Evolutionary conservation across 2,329 filamentous ascomycete species (phyloP).

Genomic region (Colletotrichum paranaense): DNA sequence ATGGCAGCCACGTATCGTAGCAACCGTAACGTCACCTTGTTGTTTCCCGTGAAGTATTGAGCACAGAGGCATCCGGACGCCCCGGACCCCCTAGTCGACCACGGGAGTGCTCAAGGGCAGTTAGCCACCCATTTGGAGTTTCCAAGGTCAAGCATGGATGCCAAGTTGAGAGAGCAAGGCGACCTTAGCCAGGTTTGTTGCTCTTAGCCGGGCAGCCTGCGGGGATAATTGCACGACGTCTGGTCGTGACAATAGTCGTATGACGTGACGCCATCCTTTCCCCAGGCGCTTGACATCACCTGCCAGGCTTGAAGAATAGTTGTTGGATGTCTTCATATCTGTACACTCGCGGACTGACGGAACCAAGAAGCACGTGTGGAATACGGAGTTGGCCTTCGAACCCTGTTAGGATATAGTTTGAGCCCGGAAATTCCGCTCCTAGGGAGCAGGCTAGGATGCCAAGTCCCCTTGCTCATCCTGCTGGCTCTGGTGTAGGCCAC

Average conservation of each 20-base stretch:
- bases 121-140: not conserved
- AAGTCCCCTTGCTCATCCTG: not conserved
- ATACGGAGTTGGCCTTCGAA: not conserved
- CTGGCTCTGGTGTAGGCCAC: not conserved
- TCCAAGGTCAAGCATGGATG: not conserved
- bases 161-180: not conserved
- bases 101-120: not conserved
- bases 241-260: conserved; percentile 1
- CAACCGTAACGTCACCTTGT: not conserved
- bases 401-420: not conserved
- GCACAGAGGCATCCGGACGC: not conserved
- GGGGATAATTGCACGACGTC: not conserved
- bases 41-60: not conserved
- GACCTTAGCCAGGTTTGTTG: not conserved
- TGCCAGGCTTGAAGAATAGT: conserved; percentile 22
- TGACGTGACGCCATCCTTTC: conserved; percentile 3
- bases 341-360: not conserved
- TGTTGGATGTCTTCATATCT: not conserved
- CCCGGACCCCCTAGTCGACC: conserved; percentile 11
- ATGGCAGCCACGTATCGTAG: not conserved
- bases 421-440: not conserved
- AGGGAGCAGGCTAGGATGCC: conserved; percentile 3
- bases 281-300: not conserved
- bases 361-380: not conserved
- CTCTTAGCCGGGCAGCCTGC: not conserved